Evolutionary conservation across 2,329 filamentous ascomycete species (phyloP).

Genomic region (Phaeophleospora eucalypticola): DNA sequence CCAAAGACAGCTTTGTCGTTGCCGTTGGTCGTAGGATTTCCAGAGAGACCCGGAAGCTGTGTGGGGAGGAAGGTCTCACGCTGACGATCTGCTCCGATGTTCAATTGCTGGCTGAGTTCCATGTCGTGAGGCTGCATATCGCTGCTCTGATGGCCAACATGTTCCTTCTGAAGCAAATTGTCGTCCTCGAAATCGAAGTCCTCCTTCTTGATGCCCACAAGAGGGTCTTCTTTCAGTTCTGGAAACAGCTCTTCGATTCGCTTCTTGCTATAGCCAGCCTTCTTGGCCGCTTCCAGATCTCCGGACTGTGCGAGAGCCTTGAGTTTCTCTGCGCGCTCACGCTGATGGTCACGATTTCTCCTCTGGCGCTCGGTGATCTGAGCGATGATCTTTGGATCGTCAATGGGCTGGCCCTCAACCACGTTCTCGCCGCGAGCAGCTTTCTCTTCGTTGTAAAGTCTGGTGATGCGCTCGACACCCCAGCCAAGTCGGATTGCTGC

Average conservation of each 20-base stretch:
- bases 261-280: conserved; percentile 13
- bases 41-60: too few species aligned
- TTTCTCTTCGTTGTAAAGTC: conserved; percentile 16
- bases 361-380: conserved; percentile 12
- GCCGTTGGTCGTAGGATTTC: neutral
- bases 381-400: conserved; percentile 11
- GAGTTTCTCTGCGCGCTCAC: conserved; percentile 12
- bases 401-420: conserved; percentile 5
- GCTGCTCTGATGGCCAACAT: neutral
- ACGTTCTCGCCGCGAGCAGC: conserved; percentile 2
- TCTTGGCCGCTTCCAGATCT: conserved; percentile 16
- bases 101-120: neutral
- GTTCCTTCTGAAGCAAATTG: neutral
- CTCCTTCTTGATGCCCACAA: neutral
- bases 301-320: conserved; percentile 7
- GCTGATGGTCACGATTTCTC: conserved; percentile 8
- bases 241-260: conserved; percentile 9
- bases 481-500: conserved; percentile 18
- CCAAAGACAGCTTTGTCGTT: neutral
- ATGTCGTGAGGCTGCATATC: neutral
- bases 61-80: neutral
- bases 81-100: neutral
- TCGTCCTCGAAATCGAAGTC: neutral
- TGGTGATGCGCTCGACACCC: conserved; percentile 14
- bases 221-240: neutral